Base-by-base conservation (phyloP, 805 yeast species). In the Saccharomycodes ludwigii region DNA sequence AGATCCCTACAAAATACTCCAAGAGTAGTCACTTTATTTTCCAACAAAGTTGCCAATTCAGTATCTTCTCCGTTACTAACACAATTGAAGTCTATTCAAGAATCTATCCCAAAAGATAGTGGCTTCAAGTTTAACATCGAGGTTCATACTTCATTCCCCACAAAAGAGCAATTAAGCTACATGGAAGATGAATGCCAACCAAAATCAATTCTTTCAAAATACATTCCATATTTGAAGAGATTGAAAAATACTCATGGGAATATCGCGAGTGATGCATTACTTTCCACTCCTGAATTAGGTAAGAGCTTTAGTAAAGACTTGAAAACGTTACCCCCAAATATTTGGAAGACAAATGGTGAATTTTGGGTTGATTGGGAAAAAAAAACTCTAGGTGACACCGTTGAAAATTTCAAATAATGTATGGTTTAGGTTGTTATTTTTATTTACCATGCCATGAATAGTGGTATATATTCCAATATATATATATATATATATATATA, bases 21-120 rank as follows among this genome's bases (percentile, higher is more conserved):
- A 2, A 63, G 73, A 13, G 56, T 60, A 2, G 59, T 69, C 31
- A 60, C 74, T 4, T 35, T 70, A 22, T 70, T 65, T 31, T 40
- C 54, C 28, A 48, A 52, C 32, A 46, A 46, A 21, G 26, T 46
- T 15, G 43, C 37, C 20, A 38, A 41, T 50, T 46, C 46, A 30
- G 53, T 52, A 17, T 29, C 42, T 6, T 37, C 37, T 26, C 18
- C 31, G 13, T 24, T 46, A 12, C 33, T 43, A 17, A 35, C 39
- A 15, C 33, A 30, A 20, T 25, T 47, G 27, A 40, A 36, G 20
- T n/a, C n/a, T n/a, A n/a, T n/a, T n/a, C n/a, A n/a, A n/a, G n/a
- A n/a, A n/a, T n/a, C n/a, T n/a, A n/a, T n/a, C n/a, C n/a, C n/a
- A n/a, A 34, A 40, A n/a, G 40, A 40, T 15, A 35, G 42, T 10